Percentiles rank a stretch among this genome's conserved stretches.
Evolutionary conservation across 352 stramenopile genomes (phyloP).

Genomic region (Phytophthora pseudosyringae): DNA sequence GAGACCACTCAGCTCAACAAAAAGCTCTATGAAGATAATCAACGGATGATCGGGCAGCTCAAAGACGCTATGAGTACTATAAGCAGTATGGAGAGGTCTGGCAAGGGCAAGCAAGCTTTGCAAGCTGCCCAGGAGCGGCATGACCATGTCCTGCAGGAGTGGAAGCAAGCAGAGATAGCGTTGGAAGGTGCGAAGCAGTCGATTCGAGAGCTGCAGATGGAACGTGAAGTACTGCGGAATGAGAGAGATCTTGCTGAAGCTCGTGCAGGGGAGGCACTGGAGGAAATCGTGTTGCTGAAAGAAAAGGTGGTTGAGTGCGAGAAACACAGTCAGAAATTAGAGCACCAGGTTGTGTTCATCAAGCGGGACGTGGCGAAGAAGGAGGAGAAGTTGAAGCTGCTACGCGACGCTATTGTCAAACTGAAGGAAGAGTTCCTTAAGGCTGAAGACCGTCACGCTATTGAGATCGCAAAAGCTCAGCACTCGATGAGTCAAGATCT

Average conservation of each 20-base stretch:
- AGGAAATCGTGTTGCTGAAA: slow-evolving; percentile 81
- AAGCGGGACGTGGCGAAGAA: slow-evolving; percentile 58
- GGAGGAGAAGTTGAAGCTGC: slow-evolving; percentile 67
- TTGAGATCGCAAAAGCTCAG: slow-evolving; percentile 69
- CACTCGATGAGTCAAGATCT: slow-evolving; percentile 45
- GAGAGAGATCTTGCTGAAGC: slow-evolving; percentile 79
- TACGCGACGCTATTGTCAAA: slow-evolving; percentile 83
- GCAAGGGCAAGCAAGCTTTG: slow-evolving; percentile 63
- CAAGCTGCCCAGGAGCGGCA: slow-evolving; percentile 69
- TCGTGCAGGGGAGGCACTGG: slow-evolving; percentile 78
- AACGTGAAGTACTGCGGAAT: slow-evolving; percentile 55
- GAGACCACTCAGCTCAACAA: slow-evolving; percentile 66
- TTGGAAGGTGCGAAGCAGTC: slow-evolving; percentile 53
- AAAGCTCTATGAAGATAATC: slow-evolving; percentile 82
- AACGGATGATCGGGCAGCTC: slow-evolving; percentile 72
- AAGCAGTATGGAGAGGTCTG: slow-evolving; percentile 60
- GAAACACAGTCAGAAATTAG: slow-evolving; percentile 48
- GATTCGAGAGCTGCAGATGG: slow-evolving; percentile 67
- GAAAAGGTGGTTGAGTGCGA: slow-evolving; percentile 43
- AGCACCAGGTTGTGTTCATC: slow-evolving; percentile 48
- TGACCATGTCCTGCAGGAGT: slow-evolving; percentile 71
- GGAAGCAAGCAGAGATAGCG: slow-evolving; percentile 73
- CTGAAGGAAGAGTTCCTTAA: slow-evolving; percentile 92
- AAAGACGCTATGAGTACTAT: slow-evolving; percentile 79
- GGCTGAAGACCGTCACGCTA: slow-evolving; percentile 78